phyloP scores from a whole-genome alignment of 1,139 yeast genomes.

The Wickerhamomyces sp. region DNA sequence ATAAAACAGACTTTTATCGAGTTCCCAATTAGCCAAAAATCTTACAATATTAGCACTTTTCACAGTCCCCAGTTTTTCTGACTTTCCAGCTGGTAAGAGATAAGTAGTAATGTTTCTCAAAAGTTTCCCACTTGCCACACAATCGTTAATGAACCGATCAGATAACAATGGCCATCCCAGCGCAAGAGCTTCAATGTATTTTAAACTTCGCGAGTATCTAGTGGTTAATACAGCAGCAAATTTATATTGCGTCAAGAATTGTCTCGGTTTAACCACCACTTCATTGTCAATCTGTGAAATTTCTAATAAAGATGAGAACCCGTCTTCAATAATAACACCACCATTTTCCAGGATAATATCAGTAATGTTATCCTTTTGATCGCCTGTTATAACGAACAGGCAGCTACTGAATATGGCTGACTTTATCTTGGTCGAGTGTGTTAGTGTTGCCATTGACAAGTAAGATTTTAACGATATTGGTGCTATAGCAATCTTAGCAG shows the following conservation, averaged over 20 bases:
- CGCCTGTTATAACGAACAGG: slow-evolving; percentile 39
- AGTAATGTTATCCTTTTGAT: slow-evolving; percentile 34
- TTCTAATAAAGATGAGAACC: slow-evolving; percentile 33
- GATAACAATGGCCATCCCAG: slow-evolving; percentile 87
- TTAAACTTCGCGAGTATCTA: slow-evolving; percentile 58
- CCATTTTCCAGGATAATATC: slow-evolving; percentile 43
- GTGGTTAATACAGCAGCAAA: slow-evolving; percentile 69
- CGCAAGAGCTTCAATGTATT: slow-evolving; percentile 81
- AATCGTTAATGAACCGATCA: slow-evolving; percentile 53
- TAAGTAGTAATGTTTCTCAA: slow-evolving; percentile 34
- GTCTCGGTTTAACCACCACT: slow-evolving; percentile 12
- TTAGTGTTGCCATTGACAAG: slow-evolving; percentile 6
- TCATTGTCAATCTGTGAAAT: slow-evolving; percentile 3
- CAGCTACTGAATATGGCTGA: slow-evolving; percentile 34
- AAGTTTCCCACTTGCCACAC: slow-evolving; percentile 32
- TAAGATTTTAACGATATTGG: slow-evolving; percentile 2
- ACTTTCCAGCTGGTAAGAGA: slow-evolving; percentile 68
- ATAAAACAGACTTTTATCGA: slow-evolving; percentile 24
- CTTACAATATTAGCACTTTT: slow-evolving; percentile 34
- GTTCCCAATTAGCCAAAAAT: slow-evolving; percentile 33
- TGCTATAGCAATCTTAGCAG: slow-evolving; percentile 17
- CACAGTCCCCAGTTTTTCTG: slow-evolving; percentile 8
- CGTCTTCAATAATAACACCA: slow-evolving; percentile 48
- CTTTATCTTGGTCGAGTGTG: slow-evolving; percentile 1
- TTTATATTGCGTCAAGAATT: slow-evolving; percentile 17